Evolutionary conservation across 2,329 filamentous ascomycete species (phyloP).

Genomic region (Aspergillus pseudonomiae): DNA sequence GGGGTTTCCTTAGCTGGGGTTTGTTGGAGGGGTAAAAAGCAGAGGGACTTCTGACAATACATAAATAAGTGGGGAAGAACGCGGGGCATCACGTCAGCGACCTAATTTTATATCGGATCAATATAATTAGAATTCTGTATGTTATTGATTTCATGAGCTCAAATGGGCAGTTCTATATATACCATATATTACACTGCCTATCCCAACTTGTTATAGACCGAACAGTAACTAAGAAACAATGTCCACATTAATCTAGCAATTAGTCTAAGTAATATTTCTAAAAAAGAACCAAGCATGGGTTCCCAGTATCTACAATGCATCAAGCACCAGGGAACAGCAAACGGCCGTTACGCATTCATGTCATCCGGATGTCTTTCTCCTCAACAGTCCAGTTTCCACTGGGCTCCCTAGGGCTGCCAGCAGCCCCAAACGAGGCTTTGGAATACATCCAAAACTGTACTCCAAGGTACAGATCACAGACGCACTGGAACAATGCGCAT

Average conservation of each 20-base stretch:
- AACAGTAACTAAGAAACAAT: not conserved
- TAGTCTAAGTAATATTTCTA: not conserved
- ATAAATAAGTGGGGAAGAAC: not conserved
- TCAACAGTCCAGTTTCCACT: constrained; percentile 31
- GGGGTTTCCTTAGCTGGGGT: not conserved
- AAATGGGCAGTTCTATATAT: too few species aligned
- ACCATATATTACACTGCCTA: too few species aligned
- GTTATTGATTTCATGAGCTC: too few species aligned
- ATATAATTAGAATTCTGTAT: too few species aligned
- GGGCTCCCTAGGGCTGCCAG: constrained; percentile 27
- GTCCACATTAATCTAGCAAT: constrained; percentile 12
- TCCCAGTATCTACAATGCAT: constrained; percentile 5
- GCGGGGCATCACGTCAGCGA: not conserved
- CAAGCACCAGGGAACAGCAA: constrained; percentile 25
- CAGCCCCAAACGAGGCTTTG: constrained; percentile 28
- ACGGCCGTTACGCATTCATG: constrained; percentile 22
- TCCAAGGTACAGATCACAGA: constrained; percentile 51
- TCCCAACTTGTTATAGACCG: too few species aligned
- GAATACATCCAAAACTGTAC: constrained; percentile 53
- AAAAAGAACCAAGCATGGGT: too few species aligned
- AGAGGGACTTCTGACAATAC: not conserved
- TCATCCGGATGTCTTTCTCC: constrained; percentile 46
- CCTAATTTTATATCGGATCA: too few species aligned
- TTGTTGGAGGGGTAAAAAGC: not conserved
- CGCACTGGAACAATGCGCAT: constrained; percentile 53